Conservation (phyloP, 108 stramenopile species). For the Pseudonitzschia multistriata region DNA sequence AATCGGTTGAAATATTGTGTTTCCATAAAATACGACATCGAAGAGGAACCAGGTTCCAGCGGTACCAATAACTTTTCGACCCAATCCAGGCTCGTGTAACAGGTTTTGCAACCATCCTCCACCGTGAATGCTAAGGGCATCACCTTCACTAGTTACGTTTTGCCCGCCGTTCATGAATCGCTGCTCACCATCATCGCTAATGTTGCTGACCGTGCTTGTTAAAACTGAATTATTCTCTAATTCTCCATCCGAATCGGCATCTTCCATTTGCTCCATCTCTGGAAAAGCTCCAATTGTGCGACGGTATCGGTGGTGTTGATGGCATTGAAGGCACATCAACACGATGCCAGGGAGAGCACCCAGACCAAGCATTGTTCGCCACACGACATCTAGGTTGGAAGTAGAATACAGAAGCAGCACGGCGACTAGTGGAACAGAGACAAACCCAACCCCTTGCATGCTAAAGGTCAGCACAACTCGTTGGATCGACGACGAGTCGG, state of each 20-base stretch:
- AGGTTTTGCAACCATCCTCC: slow-evolving; percentile 38
- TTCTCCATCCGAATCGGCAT: not conserved
- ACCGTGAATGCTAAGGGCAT: not conserved
- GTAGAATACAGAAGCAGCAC: slow-evolving; percentile 43
- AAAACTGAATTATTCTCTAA: slow-evolving; percentile 2
- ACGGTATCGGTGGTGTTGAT: not conserved
- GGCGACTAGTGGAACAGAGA: slow-evolving; percentile 55
- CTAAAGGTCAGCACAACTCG: slow-evolving; percentile 76
- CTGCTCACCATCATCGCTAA: slow-evolving; percentile 7
- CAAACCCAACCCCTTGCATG: slow-evolving; percentile 79
- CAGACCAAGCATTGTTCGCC: slow-evolving; percentile 68
- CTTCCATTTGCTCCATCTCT: not conserved
- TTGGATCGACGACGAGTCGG: slow-evolving; percentile 27
- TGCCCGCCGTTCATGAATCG: not conserved
- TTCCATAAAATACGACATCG: slow-evolving; percentile 88
- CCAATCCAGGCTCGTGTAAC: slow-evolving; percentile 56
- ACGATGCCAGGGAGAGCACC: slow-evolving; percentile 75
- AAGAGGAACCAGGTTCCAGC: slow-evolving; percentile 86
- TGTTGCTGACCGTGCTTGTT: not conserved
- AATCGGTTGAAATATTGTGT: slow-evolving; percentile 83
- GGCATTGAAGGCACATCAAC: slow-evolving; percentile 42
- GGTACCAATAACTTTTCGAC: slow-evolving; percentile 68
- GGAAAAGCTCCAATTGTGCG: not conserved
- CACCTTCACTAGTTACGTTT: not conserved
- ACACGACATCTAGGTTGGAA: slow-evolving; percentile 53